phyloP scores from a whole-genome alignment of 1,139 yeast genomes.

The Diutina sp. region DNA sequence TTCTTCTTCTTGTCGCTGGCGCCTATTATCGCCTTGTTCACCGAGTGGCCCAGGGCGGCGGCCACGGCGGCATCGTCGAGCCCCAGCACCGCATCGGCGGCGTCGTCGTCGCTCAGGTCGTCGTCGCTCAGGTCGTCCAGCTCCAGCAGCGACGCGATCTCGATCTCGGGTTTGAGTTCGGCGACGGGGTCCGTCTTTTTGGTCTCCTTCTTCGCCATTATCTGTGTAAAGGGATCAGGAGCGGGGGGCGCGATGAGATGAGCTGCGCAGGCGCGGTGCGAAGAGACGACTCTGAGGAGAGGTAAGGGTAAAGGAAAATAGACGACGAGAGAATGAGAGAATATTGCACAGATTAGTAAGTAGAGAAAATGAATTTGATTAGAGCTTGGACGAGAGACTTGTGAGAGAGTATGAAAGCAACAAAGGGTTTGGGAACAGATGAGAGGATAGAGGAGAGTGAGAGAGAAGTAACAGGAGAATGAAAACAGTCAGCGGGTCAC shows the following conservation, averaged over 20 bases:
- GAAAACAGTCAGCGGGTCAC: no score
- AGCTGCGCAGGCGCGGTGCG: not conserved
- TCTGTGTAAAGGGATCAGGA: not conserved
- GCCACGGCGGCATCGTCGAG: not conserved
- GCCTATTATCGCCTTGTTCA: constrained; percentile 1
- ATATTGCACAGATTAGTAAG: no score
- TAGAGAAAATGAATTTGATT: no score
- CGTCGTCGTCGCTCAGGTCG: not conserved
- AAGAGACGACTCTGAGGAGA: no score
- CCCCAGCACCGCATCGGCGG: not conserved
- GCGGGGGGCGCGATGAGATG: not conserved
- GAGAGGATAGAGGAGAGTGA: no score
- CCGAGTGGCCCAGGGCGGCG: not conserved
- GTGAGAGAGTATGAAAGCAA: no score
- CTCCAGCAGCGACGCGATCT: not conserved
- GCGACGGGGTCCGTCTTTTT: not conserved
- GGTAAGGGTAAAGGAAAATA: no score
- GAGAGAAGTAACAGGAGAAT: no score
- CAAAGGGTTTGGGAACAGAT: no score
- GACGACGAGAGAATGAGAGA: no score
- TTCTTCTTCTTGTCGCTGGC: constrained; percentile 8
- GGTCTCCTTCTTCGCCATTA: not conserved
- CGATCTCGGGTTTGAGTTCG: not conserved
- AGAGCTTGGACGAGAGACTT: no score
- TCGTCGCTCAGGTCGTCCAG: not conserved